Evolutionary conservation across 2,329 filamentous ascomycete species (phyloP).

Genomic region (Aspergillus sp.): DNA sequence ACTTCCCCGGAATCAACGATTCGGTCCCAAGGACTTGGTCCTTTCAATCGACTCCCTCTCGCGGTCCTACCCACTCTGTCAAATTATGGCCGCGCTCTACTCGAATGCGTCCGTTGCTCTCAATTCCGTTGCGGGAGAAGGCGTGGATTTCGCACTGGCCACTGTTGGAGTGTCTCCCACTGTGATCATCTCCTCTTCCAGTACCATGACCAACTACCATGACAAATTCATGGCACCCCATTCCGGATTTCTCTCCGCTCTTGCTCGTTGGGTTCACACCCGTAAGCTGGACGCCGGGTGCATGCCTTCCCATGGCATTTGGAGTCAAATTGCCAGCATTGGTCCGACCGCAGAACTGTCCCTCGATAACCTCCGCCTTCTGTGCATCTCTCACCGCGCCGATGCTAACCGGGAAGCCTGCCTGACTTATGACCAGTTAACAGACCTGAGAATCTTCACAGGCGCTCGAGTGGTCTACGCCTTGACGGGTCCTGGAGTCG

Average conservation of each 20-base stretch:
- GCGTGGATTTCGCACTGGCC: conserved; percentile 68
- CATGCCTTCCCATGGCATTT: conserved; percentile 65
- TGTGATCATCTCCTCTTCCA: conserved; percentile 73
- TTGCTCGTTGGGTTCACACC: conserved; percentile 70
- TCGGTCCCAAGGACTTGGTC: conserved; percentile 74
- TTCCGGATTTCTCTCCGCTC: conserved; percentile 61
- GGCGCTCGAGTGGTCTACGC: conserved; percentile 81
- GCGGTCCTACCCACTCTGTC: conserved; percentile 72
- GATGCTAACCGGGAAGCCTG: conserved; percentile 59
- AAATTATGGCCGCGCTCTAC: conserved; percentile 80
- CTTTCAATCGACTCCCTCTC: conserved; percentile 80
- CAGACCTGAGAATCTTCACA: conserved; percentile 78
- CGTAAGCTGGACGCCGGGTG: conserved; percentile 69
- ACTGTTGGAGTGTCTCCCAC: conserved; percentile 76
- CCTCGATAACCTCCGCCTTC: conserved; percentile 70
- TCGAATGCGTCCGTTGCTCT: conserved; percentile 81
- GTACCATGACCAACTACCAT: conserved; percentile 68
- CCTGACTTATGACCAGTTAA: conserved; percentile 67
- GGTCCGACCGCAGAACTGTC: conserved; percentile 40
- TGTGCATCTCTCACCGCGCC: conserved; percentile 74
- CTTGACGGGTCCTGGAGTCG: conserved; percentile 76
- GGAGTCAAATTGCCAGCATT: conserved; percentile 47
- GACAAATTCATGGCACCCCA: conserved; percentile 58
- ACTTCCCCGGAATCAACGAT: conserved; percentile 70
- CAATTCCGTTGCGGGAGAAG: conserved; percentile 78